A percentile compares a stretch with the other conserved stretches of the same genome.
These are phyloP conservation scores for Pichia cephalocereana DNA, from an alignment of 805 yeast genomes.

Conservation along the genomic window DNA sequence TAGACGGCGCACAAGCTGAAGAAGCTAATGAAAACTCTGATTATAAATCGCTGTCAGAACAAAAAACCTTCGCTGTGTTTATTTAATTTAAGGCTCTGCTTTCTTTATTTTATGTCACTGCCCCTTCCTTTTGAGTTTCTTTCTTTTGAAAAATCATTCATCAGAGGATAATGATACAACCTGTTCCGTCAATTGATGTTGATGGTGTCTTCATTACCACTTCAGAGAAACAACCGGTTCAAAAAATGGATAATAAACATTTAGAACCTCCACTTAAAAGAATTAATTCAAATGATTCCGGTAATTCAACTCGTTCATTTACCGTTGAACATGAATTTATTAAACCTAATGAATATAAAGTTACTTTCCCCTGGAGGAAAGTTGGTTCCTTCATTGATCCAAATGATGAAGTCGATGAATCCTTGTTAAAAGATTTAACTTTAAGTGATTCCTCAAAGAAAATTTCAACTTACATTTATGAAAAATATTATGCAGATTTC, in stretches of 20 bases:
- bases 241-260: too few relatives aligned
- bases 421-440: conserved; percentile 11
- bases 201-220: background rate
- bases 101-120: too few relatives aligned
- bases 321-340: conserved; percentile 5
- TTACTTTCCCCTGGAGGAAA: conserved; percentile 27
- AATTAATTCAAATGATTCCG: background rate
- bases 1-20: too few relatives aligned
- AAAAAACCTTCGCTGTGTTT: too few relatives aligned
- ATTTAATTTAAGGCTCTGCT: too few relatives aligned
- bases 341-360: conserved; percentile 4
- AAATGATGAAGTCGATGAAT: conserved; percentile 13
- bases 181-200: background rate
- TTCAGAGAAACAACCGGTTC: background rate
- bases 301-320: background rate
- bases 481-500: conserved; percentile 63
- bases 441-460: conserved; percentile 19
- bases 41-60: too few relatives aligned
- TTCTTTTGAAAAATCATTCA: too few relatives aligned
- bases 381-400: conserved; percentile 27
- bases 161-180: background rate
- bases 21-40: too few relatives aligned
- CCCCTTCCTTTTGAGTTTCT: too few relatives aligned
- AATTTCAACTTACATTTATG: conserved; percentile 52
- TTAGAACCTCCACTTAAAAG: background rate